A percentile compares a stretch with the other conserved stretches of the same genome.
Evolutionary conservation across 352 stramenopile species (phyloP).

Genomic region (Plasmopara viticola): DNA sequence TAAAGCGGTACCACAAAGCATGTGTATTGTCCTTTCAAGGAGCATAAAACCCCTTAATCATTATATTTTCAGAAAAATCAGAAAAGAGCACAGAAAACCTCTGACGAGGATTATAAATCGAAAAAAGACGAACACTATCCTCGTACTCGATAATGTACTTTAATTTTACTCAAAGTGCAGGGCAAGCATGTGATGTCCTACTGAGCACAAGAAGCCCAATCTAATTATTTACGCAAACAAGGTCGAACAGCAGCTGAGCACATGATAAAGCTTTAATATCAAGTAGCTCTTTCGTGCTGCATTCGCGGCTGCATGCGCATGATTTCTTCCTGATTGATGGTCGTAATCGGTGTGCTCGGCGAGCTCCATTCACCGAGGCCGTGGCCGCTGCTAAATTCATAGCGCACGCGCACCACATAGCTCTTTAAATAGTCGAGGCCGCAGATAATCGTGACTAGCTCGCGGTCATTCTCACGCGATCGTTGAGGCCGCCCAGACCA

Average conservation of each 20-base stretch:
- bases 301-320: constrained; percentile 16
- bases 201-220: no score
- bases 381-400: constrained; percentile 47
- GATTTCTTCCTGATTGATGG: constrained; percentile 28
- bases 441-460: constrained; percentile 58
- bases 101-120: not conserved
- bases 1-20: not conserved
- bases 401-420: constrained; percentile 68
- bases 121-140: not conserved
- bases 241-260: no score
- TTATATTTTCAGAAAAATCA: no score
- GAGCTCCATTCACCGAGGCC: constrained; percentile 53
- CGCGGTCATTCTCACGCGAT: constrained; percentile 40
- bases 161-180: no score
- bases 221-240: no score
- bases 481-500: constrained; percentile 47
- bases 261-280: no score
- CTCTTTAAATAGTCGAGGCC: constrained; percentile 68
- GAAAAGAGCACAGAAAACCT: no score
- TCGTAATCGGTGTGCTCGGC: constrained; percentile 41
- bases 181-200: no score
- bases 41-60: not conserved
- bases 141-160: no score
- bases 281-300: constrained; percentile 2
- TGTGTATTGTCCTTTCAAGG: not conserved